Conservation (phyloP, 1,284 basidiomycete genomes). For the Ceratobasidium sp. region DNA sequence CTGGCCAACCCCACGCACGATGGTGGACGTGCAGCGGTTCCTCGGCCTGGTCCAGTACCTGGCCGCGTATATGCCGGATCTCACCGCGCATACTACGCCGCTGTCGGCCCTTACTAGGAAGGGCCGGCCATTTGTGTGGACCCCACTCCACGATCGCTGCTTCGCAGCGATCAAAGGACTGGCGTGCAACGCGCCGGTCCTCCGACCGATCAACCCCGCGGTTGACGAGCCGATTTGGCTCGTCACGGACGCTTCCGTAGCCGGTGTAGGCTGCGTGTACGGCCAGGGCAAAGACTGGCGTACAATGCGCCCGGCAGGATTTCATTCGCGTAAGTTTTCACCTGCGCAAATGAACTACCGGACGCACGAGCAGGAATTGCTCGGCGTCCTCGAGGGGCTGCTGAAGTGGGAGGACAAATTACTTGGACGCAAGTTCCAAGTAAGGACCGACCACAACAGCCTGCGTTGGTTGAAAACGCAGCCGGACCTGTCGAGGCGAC, state of each 20-base stretch:
- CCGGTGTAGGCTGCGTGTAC: conserved; percentile 48
- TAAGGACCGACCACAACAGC: conserved; percentile 61
- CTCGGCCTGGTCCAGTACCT: conserved; percentile 55
- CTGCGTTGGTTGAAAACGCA: conserved; percentile 59
- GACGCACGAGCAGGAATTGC: conserved; percentile 35
- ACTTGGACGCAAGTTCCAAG: conserved; percentile 55
- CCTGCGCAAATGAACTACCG: conserved; percentile 8
- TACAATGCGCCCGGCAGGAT: conserved; percentile 1
- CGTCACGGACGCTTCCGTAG: conserved; percentile 55
- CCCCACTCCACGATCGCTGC: conserved; percentile 55
- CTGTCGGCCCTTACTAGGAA: conserved; percentile 51
- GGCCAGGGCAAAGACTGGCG: conserved; percentile 17
- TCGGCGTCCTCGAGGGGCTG: conserved; percentile 60
- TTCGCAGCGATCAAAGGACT: conserved; percentile 60
- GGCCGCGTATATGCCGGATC: conserved; percentile 51
- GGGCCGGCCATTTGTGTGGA: conserved; percentile 56
- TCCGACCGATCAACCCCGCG: conserved; percentile 41
- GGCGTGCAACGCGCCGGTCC: conserved; percentile 54
- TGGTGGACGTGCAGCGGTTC: conserved; percentile 24
- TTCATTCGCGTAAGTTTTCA: conserved; percentile 17
- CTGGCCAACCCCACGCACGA: conserved; percentile 17
- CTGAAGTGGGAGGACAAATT: conserved; percentile 61
- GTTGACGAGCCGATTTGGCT: conserved; percentile 51
- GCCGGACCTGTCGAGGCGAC: conserved; percentile 56
- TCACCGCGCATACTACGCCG: conserved; percentile 54